A percentile compares a stretch with the other conserved stretches of the same genome.
Evolutionary conservation across 352 stramenopile genomes (phyloP).

Genomic region (Phytopythium delawarense): DNA sequence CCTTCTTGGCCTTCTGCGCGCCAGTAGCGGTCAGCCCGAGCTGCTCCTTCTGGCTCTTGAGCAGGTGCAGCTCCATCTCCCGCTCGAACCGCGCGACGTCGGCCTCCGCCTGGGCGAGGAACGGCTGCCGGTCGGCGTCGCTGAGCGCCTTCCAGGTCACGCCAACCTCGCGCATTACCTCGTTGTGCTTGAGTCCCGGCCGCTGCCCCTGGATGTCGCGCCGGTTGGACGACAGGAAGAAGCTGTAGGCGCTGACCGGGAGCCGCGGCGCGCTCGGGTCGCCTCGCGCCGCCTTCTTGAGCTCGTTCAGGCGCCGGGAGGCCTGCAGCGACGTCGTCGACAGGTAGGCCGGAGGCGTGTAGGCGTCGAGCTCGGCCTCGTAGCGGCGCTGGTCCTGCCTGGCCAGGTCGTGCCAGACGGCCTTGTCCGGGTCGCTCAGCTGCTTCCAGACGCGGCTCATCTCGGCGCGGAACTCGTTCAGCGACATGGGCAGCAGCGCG

Average conservation of each 20-base stretch:
- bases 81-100: conserved; percentile 43
- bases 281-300: conserved; percentile 25
- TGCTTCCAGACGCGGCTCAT: conserved; percentile 51
- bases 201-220: conserved; percentile 23
- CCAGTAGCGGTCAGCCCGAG: not conserved
- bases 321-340: conserved; percentile 14
- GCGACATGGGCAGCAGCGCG: conserved; percentile 41
- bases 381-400: conserved; percentile 42
- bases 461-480: conserved; percentile 51
- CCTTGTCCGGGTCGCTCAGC: conserved; percentile 37
- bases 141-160: conserved; percentile 38
- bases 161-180: conserved; percentile 45
- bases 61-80: conserved; percentile 40
- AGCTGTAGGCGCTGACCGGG: conserved; percentile 39
- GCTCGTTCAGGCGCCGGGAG: conserved; percentile 29
- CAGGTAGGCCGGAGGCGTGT: conserved; percentile 38
- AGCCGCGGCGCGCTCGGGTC: conserved; percentile 30
- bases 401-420: conserved; percentile 42
- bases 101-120: conserved; percentile 29
- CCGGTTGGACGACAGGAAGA: conserved; percentile 34
- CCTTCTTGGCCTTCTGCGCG: conserved; percentile 9
- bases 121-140: conserved; percentile 24
- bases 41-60: not conserved
- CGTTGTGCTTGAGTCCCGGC: conserved; percentile 30
- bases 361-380: conserved; percentile 41